A percentile compares a stretch with the other conserved stretches of the same genome.
phyloP scores from a whole-genome alignment of 2,329 filamentous ascomycete genomes.

The Nakataea oryzae region DNA sequence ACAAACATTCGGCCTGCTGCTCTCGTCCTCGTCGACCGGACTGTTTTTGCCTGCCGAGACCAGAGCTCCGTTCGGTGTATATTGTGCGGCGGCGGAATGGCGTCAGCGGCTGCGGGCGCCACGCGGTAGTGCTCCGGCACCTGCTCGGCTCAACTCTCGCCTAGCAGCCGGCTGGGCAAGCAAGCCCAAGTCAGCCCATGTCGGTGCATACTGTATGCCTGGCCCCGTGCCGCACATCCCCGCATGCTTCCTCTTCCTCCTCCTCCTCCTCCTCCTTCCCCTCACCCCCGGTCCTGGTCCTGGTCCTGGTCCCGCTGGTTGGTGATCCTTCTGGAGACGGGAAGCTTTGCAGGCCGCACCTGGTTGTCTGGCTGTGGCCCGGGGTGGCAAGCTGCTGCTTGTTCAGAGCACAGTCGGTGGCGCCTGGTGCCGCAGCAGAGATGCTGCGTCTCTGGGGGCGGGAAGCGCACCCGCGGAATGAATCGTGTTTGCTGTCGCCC shows the following conservation, averaged over 20 bases:
- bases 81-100: not conserved
- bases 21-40: not conserved
- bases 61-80: not conserved
- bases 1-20: too few species aligned
- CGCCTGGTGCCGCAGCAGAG: too few species aligned
- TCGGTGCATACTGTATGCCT: not conserved
- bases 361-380: too few species aligned
- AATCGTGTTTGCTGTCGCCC: too few species aligned
- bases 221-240: not conserved
- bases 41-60: not conserved
- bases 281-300: not conserved
- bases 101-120: not conserved
- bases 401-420: too few species aligned
- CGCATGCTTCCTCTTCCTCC: not conserved
- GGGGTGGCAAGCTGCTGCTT: too few species aligned
- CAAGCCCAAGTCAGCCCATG: not conserved
- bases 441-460: too few species aligned
- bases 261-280: too few species aligned
- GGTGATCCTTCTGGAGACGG: too few species aligned
- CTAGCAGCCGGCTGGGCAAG: not conserved
- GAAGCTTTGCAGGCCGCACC: too few species aligned
- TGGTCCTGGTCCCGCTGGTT: not conserved
- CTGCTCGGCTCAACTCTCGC: not conserved
- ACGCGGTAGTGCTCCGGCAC: not conserved
- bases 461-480: too few species aligned